A percentile compares a stretch with the other conserved stretches of the same genome.
Conservation (phyloP, 2,329 filamentous ascomycete species). For the Pseudogymnoascus sp. region DNA sequence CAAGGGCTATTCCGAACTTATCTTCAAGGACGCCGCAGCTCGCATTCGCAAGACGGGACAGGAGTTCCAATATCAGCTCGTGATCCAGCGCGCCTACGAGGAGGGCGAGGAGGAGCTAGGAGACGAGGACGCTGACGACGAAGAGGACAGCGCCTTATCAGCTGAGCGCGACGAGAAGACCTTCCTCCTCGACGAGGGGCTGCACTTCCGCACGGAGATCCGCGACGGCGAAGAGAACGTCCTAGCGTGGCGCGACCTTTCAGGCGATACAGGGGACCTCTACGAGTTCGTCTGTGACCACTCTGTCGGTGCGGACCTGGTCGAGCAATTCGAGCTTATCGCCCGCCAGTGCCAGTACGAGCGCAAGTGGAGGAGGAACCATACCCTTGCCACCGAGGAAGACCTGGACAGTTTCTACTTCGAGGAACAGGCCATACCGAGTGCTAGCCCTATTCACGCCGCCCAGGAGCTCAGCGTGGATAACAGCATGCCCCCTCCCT, state of each 20-base stretch:
- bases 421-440: constrained; percentile 55
- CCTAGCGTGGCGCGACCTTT: constrained; percentile 89
- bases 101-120: constrained; percentile 91
- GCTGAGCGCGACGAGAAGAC: constrained; percentile 93
- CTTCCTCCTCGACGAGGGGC: constrained; percentile 85
- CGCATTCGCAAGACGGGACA: constrained; percentile 88
- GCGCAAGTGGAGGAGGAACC: constrained; percentile 77
- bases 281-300: constrained; percentile 95
- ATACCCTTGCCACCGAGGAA: constrained; percentile 70
- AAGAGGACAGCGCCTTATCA: constrained; percentile 67
- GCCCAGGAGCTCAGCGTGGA: constrained; percentile 34
- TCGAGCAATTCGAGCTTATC: constrained; percentile 72
- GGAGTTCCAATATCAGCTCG: constrained; percentile 95
- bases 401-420: constrained; percentile 83
- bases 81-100: constrained; percentile 92
- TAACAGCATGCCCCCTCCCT: constrained; percentile 17
- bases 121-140: constrained; percentile 81
- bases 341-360: constrained; percentile 96
- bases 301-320: constrained; percentile 60
- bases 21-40: constrained; percentile 94
- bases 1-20: constrained; percentile 96
- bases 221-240: constrained; percentile 76
- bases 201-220: constrained; percentile 80
- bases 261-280: constrained; percentile 87
- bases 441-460: constrained; percentile 55